These are phyloP conservation scores for Boletus vermiculosoides DNA, from an alignment of 768 basidiomycete species.

Conservation along the genomic window DNA sequence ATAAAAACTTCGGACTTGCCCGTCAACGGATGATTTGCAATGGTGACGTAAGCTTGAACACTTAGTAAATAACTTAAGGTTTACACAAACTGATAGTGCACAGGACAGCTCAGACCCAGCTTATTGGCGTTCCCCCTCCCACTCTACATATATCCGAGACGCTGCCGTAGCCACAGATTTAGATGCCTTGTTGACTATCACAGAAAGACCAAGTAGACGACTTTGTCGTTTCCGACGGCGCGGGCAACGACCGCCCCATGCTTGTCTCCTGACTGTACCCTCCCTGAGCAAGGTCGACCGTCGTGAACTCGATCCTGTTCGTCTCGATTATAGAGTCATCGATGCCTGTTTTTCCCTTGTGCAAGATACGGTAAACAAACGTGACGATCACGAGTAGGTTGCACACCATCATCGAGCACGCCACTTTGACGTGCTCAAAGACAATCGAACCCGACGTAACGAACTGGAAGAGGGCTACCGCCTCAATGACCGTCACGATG, in stretches of 20 bases:
- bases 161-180: background rate
- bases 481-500: background rate
- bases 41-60: too few relatives aligned
- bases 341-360: background rate
- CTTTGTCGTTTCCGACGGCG: background rate
- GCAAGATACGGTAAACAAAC: conserved; percentile 11
- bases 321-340: background rate
- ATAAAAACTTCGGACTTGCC: too few relatives aligned
- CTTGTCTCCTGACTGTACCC: conserved; percentile 3
- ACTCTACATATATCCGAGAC: background rate
- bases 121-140: background rate
- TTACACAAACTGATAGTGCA: too few relatives aligned
- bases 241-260: background rate
- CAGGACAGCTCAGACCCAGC: too few relatives aligned
- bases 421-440: background rate
- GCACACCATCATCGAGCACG: background rate
- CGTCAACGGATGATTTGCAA: too few relatives aligned
- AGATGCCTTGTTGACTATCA: background rate
- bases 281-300: background rate
- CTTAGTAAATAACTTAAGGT: too few relatives aligned
- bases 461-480: background rate
- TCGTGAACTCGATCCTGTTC: conserved; percentile 5
- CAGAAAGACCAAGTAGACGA: background rate
- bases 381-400: conserved; percentile 17
- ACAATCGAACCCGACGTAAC: background rate